These are phyloP conservation scores for Raphanus sativus DNA, from an alignment of 345 rosid species.

Conservation along the genomic window DNA sequence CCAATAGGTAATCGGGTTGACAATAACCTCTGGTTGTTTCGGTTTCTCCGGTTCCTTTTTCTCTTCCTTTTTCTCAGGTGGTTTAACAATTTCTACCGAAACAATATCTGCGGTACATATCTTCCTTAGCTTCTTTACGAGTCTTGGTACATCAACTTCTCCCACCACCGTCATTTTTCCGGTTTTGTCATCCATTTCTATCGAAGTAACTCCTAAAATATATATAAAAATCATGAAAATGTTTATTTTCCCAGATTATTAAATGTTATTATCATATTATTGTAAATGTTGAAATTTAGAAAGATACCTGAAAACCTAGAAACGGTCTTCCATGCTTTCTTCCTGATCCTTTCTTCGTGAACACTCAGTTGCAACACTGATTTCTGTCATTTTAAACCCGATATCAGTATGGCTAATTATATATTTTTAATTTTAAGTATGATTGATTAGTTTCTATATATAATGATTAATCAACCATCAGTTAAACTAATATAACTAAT, in stretches of 20 bases:
- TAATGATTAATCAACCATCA: neutral
- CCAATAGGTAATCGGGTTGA: conserved; percentile 9
- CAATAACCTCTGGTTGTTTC: neutral
- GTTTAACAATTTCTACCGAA: conserved; percentile 47
- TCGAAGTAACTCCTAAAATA: conserved; percentile 43
- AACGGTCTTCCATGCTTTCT: conserved; percentile 51
- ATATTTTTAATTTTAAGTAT: neutral
- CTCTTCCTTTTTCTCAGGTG: neutral
- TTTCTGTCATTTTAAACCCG: conserved; percentile 44
- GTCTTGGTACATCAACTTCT: conserved; percentile 43
- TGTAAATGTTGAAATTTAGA: neutral
- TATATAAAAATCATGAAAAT: neutral
- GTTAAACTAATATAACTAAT: neutral
- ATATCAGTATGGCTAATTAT: neutral
- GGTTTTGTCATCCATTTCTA: conserved; percentile 56
- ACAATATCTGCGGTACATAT: conserved; percentile 45
- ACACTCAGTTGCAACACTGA: conserved; percentile 50
- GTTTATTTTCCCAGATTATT: neutral
- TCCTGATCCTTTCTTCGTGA: conserved; percentile 44
- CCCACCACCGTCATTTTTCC: conserved; percentile 59
- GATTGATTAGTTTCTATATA: neutral
- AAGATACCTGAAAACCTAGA: conserved; percentile 51
- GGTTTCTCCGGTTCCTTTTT: conserved; percentile 23
- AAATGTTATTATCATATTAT: neutral
- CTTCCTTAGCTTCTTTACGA: conserved; percentile 55